Base-by-base conservation (phyloP, 2,329 filamentous ascomycete species). In the Lecanicillium sp. region DNA sequence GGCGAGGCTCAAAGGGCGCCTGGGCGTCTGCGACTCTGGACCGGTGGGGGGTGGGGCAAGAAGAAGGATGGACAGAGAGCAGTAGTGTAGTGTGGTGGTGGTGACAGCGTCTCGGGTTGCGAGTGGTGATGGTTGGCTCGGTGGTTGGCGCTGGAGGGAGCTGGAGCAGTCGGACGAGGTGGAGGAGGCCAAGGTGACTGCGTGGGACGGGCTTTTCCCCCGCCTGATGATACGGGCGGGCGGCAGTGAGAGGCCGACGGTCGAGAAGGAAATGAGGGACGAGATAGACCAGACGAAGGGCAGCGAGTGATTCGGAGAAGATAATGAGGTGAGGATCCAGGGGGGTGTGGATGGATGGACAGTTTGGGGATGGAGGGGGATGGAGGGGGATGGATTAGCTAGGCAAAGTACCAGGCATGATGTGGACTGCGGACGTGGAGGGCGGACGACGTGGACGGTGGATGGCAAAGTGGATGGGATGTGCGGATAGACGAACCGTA, bases 391-490 rank as follows among this genome's bases (percentile, higher is more conserved):
- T 44, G 41, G 41, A 44, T 44, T 33, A 23, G n/a, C n/a, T n/a
- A n/a, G n/a, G n/a, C n/a, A n/a, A n/a, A n/a, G n/a, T n/a, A n/a
- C n/a, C n/a, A n/a, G 44, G 44, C 20, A 39, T 38, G 44, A 39
- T 23, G 44, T 26, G 44, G 44, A 33, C n/a, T 46, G 44, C 39
- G 44, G 44, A n/a, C n/a, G n/a, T n/a, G n/a, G n/a, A n/a, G n/a
- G n/a, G n/a, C n/a, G n/a, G n/a, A n/a, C n/a, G n/a, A n/a, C n/a
- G n/a, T n/a, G n/a, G n/a, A n/a, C n/a, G n/a, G n/a, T n/a, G n/a
- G n/a, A n/a, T n/a, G n/a, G n/a, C n/a, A n/a, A n/a, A n/a, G n/a
- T n/a, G n/a, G 20, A 46, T 36, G 33, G 33, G n/a, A 20, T 17
- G n/a, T n/a, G 36, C 32, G 35, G 44, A 39, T 40, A 35, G 44